phyloP scores from a whole-genome alignment of 139 green algal species.

The Coccomyxa sp. region DNA sequence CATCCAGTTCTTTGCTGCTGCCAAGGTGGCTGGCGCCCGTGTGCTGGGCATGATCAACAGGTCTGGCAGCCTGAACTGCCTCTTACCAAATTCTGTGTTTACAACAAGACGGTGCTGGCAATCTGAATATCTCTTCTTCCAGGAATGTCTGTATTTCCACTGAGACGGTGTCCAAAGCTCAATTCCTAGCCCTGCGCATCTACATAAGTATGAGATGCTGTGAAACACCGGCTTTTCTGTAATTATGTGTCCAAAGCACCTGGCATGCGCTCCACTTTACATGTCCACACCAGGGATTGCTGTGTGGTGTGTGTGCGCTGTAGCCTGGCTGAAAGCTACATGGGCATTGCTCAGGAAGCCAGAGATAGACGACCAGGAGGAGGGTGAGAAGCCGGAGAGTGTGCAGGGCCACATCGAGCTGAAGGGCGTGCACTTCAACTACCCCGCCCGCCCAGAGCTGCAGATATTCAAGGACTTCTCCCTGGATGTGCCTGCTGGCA shows the following conservation, averaged over 20 bases:
- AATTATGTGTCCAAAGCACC: no score
- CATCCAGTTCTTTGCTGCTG: slow-evolving; percentile 47
- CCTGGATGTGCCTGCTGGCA: slow-evolving; percentile 41
- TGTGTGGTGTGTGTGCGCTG: no score
- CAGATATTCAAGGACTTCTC: slow-evolving; percentile 54
- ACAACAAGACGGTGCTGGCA: no score
- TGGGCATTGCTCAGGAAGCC: neutral
- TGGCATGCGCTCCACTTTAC: no score
- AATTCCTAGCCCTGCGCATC: no score
- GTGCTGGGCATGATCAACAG: slow-evolving; percentile 40
- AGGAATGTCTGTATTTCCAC: no score
- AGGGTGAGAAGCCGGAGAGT: slow-evolving; percentile 7
- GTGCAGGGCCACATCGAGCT: slow-evolving; percentile 2
- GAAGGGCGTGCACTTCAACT: slow-evolving; percentile 53
- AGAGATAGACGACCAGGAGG: slow-evolving; percentile 8
- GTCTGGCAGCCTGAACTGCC: neutral
- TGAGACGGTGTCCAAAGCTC: no score
- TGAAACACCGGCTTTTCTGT: no score
- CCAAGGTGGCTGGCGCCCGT: slow-evolving; percentile 37
- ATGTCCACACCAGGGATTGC: no score
- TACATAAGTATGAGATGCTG: no score
- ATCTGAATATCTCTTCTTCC: no score
- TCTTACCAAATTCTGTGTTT: neutral
- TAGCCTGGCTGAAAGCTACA: no score
- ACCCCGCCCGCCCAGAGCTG: slow-evolving; percentile 63